Evolutionary conservation across 495 filamentous ascomycete genomes (phyloP).

Genomic region (Bryoglossum gracile): DNA sequence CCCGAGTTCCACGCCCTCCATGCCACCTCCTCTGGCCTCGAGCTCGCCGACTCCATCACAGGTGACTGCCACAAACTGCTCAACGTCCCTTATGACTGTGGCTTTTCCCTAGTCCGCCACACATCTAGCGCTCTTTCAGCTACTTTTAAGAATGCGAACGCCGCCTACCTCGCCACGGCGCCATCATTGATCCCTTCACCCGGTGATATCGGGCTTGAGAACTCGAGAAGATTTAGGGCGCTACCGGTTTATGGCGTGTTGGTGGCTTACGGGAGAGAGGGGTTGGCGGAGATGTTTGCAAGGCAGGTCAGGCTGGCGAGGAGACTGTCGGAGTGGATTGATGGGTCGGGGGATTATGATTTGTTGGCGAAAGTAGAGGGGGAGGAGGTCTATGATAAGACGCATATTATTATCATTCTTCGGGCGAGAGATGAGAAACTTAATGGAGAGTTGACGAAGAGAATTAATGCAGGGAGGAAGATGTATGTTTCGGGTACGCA

Average conservation of each 20-base stretch:
- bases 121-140: constrained; percentile 45
- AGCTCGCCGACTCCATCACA: constrained; percentile 79
- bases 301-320: constrained; percentile 67
- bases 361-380: constrained; percentile 41
- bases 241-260: constrained; percentile 81
- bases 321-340: constrained; percentile 54
- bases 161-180: constrained; percentile 63
- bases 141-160: constrained; percentile 79
- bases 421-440: constrained; percentile 59
- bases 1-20: constrained; percentile 53
- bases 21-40: constrained; percentile 55
- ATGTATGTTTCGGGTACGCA: constrained; percentile 79
- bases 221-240: constrained; percentile 84
- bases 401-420: constrained; percentile 77
- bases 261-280: constrained; percentile 62
- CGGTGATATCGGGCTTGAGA: constrained; percentile 83
- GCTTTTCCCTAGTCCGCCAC: constrained; percentile 78
- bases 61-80: constrained; percentile 86
- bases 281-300: constrained; percentile 63
- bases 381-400: constrained; percentile 25
- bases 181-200: constrained; percentile 60
- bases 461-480: constrained; percentile 65
- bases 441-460: constrained; percentile 55
- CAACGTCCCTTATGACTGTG: constrained; percentile 94
- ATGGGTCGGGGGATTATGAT: constrained; percentile 50